Conservation (phyloP, 108 stramenopile species). For the Pseudonitzschia pungens region DNA sequence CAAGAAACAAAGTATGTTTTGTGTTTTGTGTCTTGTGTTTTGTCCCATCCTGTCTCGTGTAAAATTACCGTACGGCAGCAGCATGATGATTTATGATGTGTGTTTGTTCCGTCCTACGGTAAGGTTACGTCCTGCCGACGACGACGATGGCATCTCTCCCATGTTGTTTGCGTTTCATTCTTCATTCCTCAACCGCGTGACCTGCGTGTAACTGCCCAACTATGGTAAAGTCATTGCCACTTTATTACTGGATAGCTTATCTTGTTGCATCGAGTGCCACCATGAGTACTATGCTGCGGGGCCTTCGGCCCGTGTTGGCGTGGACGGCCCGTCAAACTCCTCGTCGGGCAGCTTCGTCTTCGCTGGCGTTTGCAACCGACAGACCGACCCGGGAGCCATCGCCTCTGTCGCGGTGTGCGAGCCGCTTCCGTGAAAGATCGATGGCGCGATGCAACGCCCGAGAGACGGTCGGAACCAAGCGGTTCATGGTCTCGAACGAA, state of each 20-base stretch:
- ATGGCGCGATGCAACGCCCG: neutral
- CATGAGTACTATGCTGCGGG: neutral
- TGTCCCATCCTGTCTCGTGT: no score
- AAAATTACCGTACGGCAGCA: no score
- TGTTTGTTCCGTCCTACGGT: no score
- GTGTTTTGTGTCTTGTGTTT: no score
- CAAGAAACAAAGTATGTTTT: no score
- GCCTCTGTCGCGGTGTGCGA: neutral
- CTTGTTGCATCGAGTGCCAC: constrained; percentile 5
- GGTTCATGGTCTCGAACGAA: constrained; percentile 15
- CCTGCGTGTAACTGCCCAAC: neutral
- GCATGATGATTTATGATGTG: no score
- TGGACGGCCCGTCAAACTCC: constrained; percentile 18
- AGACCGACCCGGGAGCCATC: neutral
- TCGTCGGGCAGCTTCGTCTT: neutral
- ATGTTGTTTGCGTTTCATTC: no score
- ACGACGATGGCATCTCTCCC: no score
- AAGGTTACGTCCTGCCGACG: no score
- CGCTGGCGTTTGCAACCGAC: neutral
- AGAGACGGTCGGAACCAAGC: neutral
- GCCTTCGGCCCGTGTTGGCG: constrained; percentile 18
- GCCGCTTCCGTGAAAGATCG: neutral
- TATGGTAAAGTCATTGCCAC: neutral
- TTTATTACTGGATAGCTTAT: neutral
- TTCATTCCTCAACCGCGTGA: no score